Base-by-base conservation (phyloP, 805 yeast genomes). In the Danielia reshetovae region DNA sequence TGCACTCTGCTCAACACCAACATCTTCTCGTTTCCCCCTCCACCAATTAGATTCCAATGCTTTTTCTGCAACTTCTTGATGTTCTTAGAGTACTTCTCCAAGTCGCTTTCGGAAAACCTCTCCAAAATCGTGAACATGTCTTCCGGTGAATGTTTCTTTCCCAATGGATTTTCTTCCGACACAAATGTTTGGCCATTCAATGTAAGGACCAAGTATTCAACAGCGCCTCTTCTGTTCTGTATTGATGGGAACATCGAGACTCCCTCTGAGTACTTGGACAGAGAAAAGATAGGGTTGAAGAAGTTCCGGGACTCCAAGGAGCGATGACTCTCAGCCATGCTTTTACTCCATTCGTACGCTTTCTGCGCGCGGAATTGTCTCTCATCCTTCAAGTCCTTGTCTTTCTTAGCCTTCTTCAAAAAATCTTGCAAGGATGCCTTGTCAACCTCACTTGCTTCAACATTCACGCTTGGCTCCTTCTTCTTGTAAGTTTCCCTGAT, bases 21-120 rank as follows among this genome's bases (percentile, higher is more conserved):
- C 44, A 44, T 42, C 16, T 32, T 39, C 12, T 43, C 38, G 4
- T 40, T 18, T 18, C 33, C 35, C 7, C 74, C 72, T 18, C 75
- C 69, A 4, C 79, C 85, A 22, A 77, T 59, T n/a, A 79, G 60
- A 36, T 57, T 64, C 83, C 82, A 81, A 9, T 65, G 65, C 15
- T 55, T 51, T 16, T 52, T 56, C 35, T 75, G 73, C 27, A 78
- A 57, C 39, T 55, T 64, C 30, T 60, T 64, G 7, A 79, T 55
- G 6, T 48, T 39, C 13, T 59, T 57, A 30, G 65, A 51, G 18
- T 62, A 60, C 11, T 43, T 32, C 16, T 57, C 62, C 27, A 70
- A 59, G 9, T 67, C 63, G 1, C 38, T 24, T 22, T 68, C 64
- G 5, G 49, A 37, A 29, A 76, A 51, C 9, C 54, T 56, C 17